Evolutionary conservation across 208 protist species (phyloP).

Genomic region (Angomonas deanei): DNA sequence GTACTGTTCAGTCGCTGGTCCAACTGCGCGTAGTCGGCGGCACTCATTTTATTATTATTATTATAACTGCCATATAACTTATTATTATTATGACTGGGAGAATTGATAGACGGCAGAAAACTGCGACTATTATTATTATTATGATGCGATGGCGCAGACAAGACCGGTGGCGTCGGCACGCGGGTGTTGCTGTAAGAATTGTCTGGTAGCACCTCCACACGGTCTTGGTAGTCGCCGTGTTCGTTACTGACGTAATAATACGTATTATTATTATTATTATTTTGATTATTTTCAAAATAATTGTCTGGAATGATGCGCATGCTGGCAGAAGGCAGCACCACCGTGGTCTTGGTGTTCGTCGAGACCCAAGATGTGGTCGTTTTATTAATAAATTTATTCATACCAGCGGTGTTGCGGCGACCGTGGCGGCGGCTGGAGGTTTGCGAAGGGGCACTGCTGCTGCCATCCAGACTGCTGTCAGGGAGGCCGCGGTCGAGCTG

Average conservation of each 20-base stretch:
- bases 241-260: neutral
- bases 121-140: constrained; percentile 4
- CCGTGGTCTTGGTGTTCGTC: constrained; percentile 45
- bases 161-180: neutral
- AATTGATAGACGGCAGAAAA: neutral
- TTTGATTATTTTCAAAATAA: neutral
- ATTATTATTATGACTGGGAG: neutral
- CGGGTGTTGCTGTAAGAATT: neutral
- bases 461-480: neutral
- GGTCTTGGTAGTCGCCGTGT: neutral
- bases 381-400: constrained; percentile 26
- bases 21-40: neutral
- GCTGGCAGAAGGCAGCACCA: constrained; percentile 33
- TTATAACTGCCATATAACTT: neutral
- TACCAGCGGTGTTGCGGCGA: neutral
- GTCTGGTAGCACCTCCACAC: constrained; percentile 1
- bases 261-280: constrained; percentile 5
- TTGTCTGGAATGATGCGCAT: constrained; percentile 16
- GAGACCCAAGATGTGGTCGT: constrained; percentile 43
- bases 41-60: neutral
- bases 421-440: neutral
- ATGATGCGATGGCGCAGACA: neutral
- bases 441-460: neutral
- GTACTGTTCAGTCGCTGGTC: neutral
- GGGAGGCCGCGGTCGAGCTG: neutral